These are phyloP conservation scores for Chytridium lagenaria DNA, from an alignment of 371 early-diverging fungal genomes.

Conservation along the genomic window DNA sequence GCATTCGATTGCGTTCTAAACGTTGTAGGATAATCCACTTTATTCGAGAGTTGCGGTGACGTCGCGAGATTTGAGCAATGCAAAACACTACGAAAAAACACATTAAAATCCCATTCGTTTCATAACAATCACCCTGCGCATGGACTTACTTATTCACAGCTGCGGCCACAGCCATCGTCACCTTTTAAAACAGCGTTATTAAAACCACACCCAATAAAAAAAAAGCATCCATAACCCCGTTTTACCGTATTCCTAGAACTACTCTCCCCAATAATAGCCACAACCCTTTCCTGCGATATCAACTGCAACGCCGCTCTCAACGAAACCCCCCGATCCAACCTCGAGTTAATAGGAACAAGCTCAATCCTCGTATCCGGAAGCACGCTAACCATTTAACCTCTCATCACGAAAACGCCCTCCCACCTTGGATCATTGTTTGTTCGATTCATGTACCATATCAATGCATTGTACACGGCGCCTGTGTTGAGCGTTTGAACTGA, in stretches of 20 bases:
- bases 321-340: not conserved
- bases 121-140: not conserved
- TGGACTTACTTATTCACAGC: constrained; percentile 17
- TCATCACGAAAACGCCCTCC: not conserved
- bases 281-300: not conserved
- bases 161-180: constrained; percentile 14
- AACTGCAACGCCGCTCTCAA: constrained; percentile 1
- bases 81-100: not conserved
- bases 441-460: not conserved
- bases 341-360: constrained; percentile 17
- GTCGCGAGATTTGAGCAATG: constrained; percentile 11
- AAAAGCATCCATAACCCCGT: not conserved
- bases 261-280: constrained; percentile 18
- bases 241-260: constrained; percentile 14
- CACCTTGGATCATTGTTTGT: constrained; percentile 5
- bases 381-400: not conserved
- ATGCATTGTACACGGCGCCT: not conserved
- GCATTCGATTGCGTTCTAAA: constrained; percentile 7
- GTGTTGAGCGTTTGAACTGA: not conserved
- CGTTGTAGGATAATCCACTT: constrained; percentile 12
- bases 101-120: not conserved
- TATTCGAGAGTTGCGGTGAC: constrained; percentile 16
- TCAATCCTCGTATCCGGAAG: constrained; percentile 23
- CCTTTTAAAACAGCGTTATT: constrained; percentile 1
- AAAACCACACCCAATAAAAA: not conserved